Base-by-base conservation (phyloP, 2,329 filamentous ascomycete genomes). In the Pseudogymnoascus sp. region DNA sequence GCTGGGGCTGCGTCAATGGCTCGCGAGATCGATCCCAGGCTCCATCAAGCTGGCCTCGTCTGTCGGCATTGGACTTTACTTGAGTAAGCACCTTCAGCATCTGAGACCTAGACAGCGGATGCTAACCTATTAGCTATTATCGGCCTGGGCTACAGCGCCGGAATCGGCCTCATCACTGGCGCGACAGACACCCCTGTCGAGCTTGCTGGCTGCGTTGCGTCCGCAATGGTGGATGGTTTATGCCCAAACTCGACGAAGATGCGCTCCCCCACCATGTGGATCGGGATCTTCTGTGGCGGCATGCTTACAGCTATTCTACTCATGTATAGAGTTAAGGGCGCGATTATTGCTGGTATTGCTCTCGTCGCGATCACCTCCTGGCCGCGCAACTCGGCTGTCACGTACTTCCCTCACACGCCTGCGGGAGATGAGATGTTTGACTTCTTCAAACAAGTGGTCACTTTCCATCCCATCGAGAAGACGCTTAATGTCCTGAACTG, bases 301-400 rank as follows among this genome's bases (percentile, higher is more conserved):
- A 82, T 96, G 67, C 77, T 96, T 59, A 96, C 91, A 0, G 87
- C 88, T 33, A 77, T 95, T 67, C 78, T 96, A 62, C 89, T 93
- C 87, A 83, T 93, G 79, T 96, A 91, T 75, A 87, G 90, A 19
- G 85, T 96, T 75, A 93, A 93, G 77, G 91, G 91, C 64, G 91
- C 91, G 63, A 89, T 96, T 70, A 92, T 96, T 70, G 83, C 85
- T 37, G 91, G 91, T 38, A 95, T 96, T 67, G 74, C 93, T 26
- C 83, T 96, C 26, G 91, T 96, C 63, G 91, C 88, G 67, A 88
- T 96, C 75, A 91, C 95, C 74, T 96, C 90, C 7, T 96, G 91
- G 91, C 91, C 91, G 0, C 84, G 91, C 23, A 77, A 79, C 17
- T 93, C 91, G 0, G 74, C 82, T 0, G 87, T 96, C 63, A 93